Evolutionary conservation across 371 early-diverging fungal genomes (phyloP), one percentile per base, ranked within the genome.

Genomic region (Syncephalis fuscata): DNA sequence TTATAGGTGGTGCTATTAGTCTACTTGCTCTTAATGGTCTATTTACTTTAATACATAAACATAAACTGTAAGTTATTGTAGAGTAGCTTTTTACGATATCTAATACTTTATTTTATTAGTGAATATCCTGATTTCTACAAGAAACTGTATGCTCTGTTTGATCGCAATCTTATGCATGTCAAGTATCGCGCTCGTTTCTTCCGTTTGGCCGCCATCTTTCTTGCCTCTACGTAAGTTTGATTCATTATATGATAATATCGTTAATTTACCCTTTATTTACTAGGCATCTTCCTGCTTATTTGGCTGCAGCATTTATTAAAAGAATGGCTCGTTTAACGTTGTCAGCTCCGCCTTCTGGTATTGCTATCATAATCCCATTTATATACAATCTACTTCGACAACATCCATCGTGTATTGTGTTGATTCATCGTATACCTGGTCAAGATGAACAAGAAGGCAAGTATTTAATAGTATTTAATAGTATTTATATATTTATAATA

Each of bases 101-200:
- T 7, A 45, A 23, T 37, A 11, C 3, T n/a, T 23, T n/a, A 11
- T 50, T 11, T 15, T 52, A 42, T 2, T 82, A 82, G 32, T 23
- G 92, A 90, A 62, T 95, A 93, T 58, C 94, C 94, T n/a, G 82
- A 88, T 56, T 95, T 95, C 54, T 95, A 88, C 64, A 71, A 65
- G 46, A 90, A 92, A 59, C 80, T 95, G 22, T 95, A 95, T 59
- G 70, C 75, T 25, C 63, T 92, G 40, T 70, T 95, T 26, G 88
- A 91, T 56, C 73, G 75, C 53, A 75, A 89, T 55, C 54, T 93
- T 19, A 66, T 90, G 65, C 89, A 89, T 60, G 82, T 85, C 48
- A 91, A 89, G 65, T 91, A 91, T 66, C 76, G 90, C 20, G 80
- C 92, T 7, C 72, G 92, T 40, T 92, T 93, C 69, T 86, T 92